Percentiles rank a stretch among this genome's conserved stretches.
phyloP scores from a whole-genome alignment of 2,329 filamentous ascomycete species.

The Colletotrichum tabaci region DNA sequence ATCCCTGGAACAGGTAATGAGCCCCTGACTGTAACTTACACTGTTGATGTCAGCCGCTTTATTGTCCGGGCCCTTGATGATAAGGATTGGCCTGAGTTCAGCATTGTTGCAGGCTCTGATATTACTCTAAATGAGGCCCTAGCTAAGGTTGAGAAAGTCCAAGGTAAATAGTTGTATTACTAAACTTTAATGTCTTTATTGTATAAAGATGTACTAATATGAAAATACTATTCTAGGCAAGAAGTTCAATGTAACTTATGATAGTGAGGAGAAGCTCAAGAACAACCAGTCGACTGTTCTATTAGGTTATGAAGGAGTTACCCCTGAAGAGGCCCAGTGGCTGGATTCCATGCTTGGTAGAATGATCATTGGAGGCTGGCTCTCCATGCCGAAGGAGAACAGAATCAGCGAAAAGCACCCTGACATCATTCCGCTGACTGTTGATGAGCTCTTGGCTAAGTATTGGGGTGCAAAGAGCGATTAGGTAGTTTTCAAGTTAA shows the following conservation, averaged over 20 bases:
- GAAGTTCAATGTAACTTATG: not conserved
- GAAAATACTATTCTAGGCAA: not conserved
- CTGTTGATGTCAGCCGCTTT: conserved; percentile 59
- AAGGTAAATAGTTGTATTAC: not conserved
- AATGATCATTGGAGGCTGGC: not conserved
- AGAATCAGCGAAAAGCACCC: not conserved
- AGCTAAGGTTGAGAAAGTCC: conserved; percentile 46
- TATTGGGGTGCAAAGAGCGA: too few species aligned
- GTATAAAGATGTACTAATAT: not conserved
- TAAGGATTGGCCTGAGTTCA: conserved; percentile 59
- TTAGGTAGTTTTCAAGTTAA: too few species aligned
- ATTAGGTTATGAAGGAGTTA: not conserved
- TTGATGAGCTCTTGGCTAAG: too few species aligned
- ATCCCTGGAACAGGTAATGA: too few species aligned
- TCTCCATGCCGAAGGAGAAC: not conserved
- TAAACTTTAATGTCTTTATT: too few species aligned
- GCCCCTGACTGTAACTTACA: too few species aligned
- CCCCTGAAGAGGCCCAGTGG: not conserved
- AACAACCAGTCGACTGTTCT: conserved; percentile 8
- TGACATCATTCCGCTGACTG: not conserved
- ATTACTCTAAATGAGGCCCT: conserved; percentile 61
- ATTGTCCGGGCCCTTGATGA: conserved; percentile 57
- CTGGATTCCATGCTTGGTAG: not conserved
- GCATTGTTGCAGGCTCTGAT: conserved; percentile 55
- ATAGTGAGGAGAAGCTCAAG: not conserved